phyloP scores from a whole-genome alignment of 352 stramenopile genomes.

The Hyaloperonospora arabidopsidis region DNA sequence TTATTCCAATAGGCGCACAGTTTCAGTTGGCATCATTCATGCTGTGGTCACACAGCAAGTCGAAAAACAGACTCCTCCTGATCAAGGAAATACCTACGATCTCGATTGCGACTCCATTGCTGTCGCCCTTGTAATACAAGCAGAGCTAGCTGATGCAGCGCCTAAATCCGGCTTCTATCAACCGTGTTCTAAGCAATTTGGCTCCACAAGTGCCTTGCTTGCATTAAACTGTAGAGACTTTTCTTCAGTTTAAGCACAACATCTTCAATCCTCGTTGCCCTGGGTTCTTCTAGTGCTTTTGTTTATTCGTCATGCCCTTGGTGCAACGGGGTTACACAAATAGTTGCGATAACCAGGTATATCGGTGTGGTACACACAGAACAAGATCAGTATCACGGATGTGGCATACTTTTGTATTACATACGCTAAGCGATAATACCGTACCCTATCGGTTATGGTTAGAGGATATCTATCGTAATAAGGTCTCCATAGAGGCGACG shows the following conservation, averaged over 20 bases:
- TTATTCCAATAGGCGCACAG: neutral
- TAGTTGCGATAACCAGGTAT: too few relatives aligned
- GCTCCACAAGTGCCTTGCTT: slow-evolving; percentile 28
- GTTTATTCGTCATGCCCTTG: slow-evolving; percentile 17
- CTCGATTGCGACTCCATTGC: neutral
- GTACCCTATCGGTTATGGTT: too few relatives aligned
- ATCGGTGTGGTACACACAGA: too few relatives aligned
- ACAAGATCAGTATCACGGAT: too few relatives aligned
- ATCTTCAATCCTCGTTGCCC: slow-evolving; percentile 4
- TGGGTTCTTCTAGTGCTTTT: neutral
- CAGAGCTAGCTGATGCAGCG: neutral
- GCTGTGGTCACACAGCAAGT: neutral
- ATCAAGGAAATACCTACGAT: slow-evolving; percentile 9
- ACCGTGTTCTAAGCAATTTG: slow-evolving; percentile 13
- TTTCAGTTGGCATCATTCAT: neutral
- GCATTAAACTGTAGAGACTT: slow-evolving; percentile 28
- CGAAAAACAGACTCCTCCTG: slow-evolving; percentile 3
- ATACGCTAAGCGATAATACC: too few relatives aligned
- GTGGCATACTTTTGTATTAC: too few relatives aligned
- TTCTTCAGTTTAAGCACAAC: slow-evolving; percentile 17
- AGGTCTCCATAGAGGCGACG: too few relatives aligned
- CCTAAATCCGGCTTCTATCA: slow-evolving; percentile 13
- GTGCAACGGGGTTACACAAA: too few relatives aligned
- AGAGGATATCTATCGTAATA: too few relatives aligned
- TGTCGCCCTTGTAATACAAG: slow-evolving; percentile 5